Conservation (phyloP, 495 filamentous ascomycete species). For the Neurospora discreta region DNA sequence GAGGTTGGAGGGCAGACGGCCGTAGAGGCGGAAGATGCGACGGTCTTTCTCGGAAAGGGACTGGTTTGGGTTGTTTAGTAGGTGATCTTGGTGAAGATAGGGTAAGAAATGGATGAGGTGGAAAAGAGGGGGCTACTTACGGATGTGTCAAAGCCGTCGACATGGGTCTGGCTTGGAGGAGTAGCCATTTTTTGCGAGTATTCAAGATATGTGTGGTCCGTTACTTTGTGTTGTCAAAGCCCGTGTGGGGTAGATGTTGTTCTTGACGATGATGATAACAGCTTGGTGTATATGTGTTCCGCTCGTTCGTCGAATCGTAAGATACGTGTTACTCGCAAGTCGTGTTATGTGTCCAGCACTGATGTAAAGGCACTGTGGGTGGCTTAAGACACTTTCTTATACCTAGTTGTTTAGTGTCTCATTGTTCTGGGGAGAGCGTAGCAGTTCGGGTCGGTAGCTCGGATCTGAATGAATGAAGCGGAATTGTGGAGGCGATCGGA, state of each 20-base stretch:
- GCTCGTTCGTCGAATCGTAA: background rate
- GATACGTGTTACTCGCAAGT: background rate
- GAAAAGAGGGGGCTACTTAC: background rate
- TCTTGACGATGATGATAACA: background rate
- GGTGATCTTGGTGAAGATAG: too few species aligned
- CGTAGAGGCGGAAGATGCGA: conserved; percentile 71
- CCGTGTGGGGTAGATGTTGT: background rate
- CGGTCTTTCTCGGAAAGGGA: background rate
- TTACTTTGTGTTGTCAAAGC: background rate
- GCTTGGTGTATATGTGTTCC: background rate
- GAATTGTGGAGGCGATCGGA: background rate
- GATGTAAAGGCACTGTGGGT: background rate
- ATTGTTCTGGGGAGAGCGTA: background rate
- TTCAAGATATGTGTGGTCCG: background rate
- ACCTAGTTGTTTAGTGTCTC: background rate
- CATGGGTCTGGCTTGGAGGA: background rate
- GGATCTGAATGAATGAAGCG: background rate
- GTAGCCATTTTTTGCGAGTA: background rate
- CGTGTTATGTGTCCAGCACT: background rate
- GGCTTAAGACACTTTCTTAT: background rate
- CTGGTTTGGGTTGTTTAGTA: background rate
- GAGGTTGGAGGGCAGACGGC: conserved; percentile 59
- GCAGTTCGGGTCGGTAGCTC: background rate
- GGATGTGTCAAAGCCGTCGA: background rate
- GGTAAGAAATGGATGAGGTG: background rate